Percentiles rank a stretch among this genome's conserved stretches.
phyloP scores from a whole-genome alignment of 805 yeast genomes.

The Metschnikowia colocasiae region DNA sequence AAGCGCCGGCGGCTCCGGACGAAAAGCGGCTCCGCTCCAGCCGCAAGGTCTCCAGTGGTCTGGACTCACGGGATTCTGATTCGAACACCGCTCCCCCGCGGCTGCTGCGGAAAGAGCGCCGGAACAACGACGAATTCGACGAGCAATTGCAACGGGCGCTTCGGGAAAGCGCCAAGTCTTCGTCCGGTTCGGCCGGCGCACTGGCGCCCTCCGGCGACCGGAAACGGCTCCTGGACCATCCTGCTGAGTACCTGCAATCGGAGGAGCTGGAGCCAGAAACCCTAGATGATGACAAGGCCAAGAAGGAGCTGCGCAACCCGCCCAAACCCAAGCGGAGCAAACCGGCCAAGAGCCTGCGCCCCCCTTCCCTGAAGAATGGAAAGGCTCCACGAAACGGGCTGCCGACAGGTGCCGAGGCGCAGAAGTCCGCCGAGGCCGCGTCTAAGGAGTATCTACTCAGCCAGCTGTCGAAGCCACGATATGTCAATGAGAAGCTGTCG shows the following conservation, averaged over 20 bases:
- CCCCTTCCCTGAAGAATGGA: background rate
- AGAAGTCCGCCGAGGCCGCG: background rate
- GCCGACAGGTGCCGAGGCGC: constrained; percentile 3
- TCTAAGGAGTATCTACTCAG: constrained; percentile 49
- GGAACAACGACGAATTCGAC: constrained; percentile 37
- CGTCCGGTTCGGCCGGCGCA: constrained; percentile 21
- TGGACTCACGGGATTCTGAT: constrained; percentile 10
- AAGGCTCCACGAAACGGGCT: background rate
- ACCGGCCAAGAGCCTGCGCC: constrained; percentile 7
- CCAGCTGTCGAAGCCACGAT: constrained; percentile 78
- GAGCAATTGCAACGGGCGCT: constrained; percentile 47
- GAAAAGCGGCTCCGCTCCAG: constrained; percentile 6
- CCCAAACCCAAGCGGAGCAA: constrained; percentile 7
- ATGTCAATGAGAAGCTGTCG: constrained; percentile 72
- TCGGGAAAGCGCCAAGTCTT: constrained; percentile 54
- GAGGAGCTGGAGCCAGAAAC: constrained; percentile 3
- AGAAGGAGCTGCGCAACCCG: constrained; percentile 10
- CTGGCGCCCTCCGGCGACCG: constrained; percentile 14
- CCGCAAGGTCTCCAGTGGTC: constrained; percentile 6
- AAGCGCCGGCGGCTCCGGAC: background rate
- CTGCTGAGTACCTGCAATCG: constrained; percentile 6
- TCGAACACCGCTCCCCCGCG: constrained; percentile 17
- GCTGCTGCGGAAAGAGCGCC: constrained; percentile 29
- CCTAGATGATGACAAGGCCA: constrained; percentile 9
- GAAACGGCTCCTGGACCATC: constrained; percentile 15